Conservation (phyloP, 306 rosid species). For the Fragaria iinumae region DNA sequence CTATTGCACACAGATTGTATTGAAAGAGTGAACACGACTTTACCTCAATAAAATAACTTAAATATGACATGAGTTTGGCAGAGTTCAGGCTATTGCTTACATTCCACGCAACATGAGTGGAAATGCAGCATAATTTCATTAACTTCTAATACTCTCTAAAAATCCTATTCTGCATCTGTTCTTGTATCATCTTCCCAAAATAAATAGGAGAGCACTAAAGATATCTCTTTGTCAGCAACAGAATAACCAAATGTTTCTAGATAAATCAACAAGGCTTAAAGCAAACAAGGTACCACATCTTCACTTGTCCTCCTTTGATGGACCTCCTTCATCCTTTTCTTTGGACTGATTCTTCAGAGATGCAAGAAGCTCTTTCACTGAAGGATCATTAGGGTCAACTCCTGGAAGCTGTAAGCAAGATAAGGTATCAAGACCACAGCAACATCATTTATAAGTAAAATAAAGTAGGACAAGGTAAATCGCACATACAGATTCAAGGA, state of each 20-base stretch:
- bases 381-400: slow-evolving; percentile 47
- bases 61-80: neutral
- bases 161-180: slow-evolving; percentile 3
- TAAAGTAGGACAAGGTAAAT: neutral
- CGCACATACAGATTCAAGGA: slow-evolving; percentile 37
- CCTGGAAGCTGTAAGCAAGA: slow-evolving; percentile 38
- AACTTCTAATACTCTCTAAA: neutral
- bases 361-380: slow-evolving; percentile 39
- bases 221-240: slow-evolving; percentile 9
- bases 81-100: slow-evolving; percentile 16
- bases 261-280: neutral
- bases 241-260: neutral
- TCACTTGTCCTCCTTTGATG: slow-evolving; percentile 32
- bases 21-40: neutral
- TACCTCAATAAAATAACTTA: neutral
- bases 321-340: slow-evolving; percentile 35
- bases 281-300: neutral
- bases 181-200: slow-evolving; percentile 8
- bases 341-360: slow-evolving; percentile 32
- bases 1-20: neutral
- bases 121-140: slow-evolving; percentile 5
- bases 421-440: slow-evolving; percentile 5
- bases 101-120: neutral
- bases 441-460: neutral
- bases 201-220: slow-evolving; percentile 1